Conservation (phyloP, 108 stramenopile species). For the Pseudonitzschia multiseries region DNA sequence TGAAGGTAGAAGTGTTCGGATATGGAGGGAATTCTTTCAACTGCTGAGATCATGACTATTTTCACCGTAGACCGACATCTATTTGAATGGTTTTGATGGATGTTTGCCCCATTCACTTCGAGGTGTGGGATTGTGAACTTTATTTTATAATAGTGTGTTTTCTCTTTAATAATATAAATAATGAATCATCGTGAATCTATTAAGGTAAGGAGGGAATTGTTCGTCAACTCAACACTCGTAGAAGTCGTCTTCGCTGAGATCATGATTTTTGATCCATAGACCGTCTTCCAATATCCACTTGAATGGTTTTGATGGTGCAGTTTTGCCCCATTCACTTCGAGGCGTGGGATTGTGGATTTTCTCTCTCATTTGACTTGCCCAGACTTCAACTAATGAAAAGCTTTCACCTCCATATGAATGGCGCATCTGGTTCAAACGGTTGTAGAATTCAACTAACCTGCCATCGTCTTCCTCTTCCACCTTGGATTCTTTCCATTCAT, state of each 20-base stretch:
- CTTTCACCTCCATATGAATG: conserved; percentile 19
- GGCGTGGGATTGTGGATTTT: conserved; percentile 58
- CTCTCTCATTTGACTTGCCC: conserved; percentile 41
- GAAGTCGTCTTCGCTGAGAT: not conserved
- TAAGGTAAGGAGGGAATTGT: not conserved
- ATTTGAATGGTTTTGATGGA: conserved; percentile 40
- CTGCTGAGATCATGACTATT: conserved; percentile 34
- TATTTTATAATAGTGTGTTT: not conserved
- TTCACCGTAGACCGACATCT: conserved; percentile 49
- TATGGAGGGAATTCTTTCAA: not conserved
- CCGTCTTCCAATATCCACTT: conserved; percentile 57
- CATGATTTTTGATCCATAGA: conserved; percentile 57
- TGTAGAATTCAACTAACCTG: conserved; percentile 16
- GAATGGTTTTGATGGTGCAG: conserved; percentile 32
- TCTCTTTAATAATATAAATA: not conserved
- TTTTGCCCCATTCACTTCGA: conserved; percentile 45
- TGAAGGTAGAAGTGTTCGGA: not conserved
- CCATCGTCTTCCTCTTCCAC: conserved; percentile 30
- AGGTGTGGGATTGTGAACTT: conserved; percentile 53
- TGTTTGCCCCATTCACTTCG: conserved; percentile 46
- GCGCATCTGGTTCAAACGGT: conserved; percentile 19
- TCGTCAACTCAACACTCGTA: not conserved
- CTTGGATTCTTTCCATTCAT: conserved; percentile 41
- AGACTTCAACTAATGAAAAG: conserved; percentile 40
- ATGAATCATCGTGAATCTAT: not conserved